Conservation (phyloP, 768 basidiomycete genomes). For the Mycena haematopus region DNA sequence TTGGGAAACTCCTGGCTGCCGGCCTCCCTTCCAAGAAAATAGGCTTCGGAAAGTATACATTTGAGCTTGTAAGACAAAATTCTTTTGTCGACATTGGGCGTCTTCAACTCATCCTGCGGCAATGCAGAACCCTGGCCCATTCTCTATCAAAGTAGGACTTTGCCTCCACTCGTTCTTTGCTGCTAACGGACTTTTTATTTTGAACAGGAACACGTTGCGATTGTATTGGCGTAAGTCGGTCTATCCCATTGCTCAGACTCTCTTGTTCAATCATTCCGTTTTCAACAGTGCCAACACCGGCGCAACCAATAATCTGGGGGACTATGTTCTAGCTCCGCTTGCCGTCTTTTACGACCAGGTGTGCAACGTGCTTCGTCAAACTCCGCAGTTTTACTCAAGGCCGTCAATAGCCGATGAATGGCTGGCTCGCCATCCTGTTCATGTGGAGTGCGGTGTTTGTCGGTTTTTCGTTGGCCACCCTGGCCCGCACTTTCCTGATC, state of each 20-base stretch:
- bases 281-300: slow-evolving; percentile 32
- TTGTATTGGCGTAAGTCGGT: slow-evolving; percentile 33
- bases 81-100: neutral
- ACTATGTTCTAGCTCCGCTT: slow-evolving; percentile 35
- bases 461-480: slow-evolving; percentile 33
- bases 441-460: slow-evolving; percentile 35
- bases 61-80: slow-evolving; percentile 24
- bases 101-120: neutral
- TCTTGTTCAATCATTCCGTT: neutral
- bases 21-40: slow-evolving; percentile 30
- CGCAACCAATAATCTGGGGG: slow-evolving; percentile 34
- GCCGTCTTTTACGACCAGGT: slow-evolving; percentile 32
- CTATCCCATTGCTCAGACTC: neutral
- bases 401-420: slow-evolving; percentile 32
- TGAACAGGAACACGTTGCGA: slow-evolving; percentile 33
- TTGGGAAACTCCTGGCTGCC: slow-evolving; percentile 32
- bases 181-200: neutral
- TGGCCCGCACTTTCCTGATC: slow-evolving; percentile 32
- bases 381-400: neutral
- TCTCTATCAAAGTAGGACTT: slow-evolving; percentile 29
- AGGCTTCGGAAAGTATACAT: slow-evolving; percentile 29
- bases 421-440: slow-evolving; percentile 36
- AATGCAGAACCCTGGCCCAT: slow-evolving; percentile 32
- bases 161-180: neutral
- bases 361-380: neutral